phyloP scores from a whole-genome alignment of 768 basidiomycete species.

The Psilocybe cyanescens region DNA sequence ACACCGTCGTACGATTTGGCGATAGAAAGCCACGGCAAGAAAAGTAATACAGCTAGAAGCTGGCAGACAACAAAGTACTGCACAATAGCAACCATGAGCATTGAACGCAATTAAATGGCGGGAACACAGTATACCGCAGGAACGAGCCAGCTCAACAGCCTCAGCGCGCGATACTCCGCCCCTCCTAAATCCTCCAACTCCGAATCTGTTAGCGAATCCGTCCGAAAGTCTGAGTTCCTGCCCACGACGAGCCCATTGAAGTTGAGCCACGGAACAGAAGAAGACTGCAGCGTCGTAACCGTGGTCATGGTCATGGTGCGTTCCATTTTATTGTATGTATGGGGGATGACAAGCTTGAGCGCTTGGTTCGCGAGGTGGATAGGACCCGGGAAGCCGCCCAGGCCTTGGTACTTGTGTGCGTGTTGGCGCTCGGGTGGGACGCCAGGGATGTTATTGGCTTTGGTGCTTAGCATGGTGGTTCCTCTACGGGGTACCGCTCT shows the following conservation, averaged over 20 bases:
- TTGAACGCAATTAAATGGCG: background rate
- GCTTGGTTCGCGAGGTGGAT: slow-evolving; percentile 38
- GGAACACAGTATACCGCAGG: slow-evolving; percentile 35
- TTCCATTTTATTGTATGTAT: slow-evolving; percentile 44
- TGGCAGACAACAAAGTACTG: slow-evolving; percentile 72
- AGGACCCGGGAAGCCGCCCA: slow-evolving; percentile 55
- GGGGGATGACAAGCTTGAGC: slow-evolving; percentile 46
- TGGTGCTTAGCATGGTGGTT: slow-evolving; percentile 32
- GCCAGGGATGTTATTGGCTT: slow-evolving; percentile 14
- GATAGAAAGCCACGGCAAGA: slow-evolving; percentile 62
- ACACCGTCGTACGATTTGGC: slow-evolving; percentile 51
- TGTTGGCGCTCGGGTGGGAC: slow-evolving; percentile 3
- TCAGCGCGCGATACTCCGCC: slow-evolving; percentile 72
- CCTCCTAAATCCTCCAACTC: slow-evolving; percentile 77
- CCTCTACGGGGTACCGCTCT: slow-evolving; percentile 28
- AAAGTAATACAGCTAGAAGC: slow-evolving; percentile 55
- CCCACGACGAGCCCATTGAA: slow-evolving; percentile 51
- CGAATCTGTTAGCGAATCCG: slow-evolving; percentile 60
- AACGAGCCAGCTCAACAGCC: slow-evolving; percentile 51
- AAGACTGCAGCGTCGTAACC: slow-evolving; percentile 44
- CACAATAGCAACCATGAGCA: slow-evolving; percentile 21
- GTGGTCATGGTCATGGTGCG: slow-evolving; percentile 57
- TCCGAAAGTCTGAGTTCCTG: slow-evolving; percentile 61
- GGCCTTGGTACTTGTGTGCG: slow-evolving; percentile 38
- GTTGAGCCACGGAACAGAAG: slow-evolving; percentile 39